These are phyloP conservation scores for Nemania serpens DNA, from an alignment of 2,329 filamentous ascomycete species.

Conservation along the genomic window DNA sequence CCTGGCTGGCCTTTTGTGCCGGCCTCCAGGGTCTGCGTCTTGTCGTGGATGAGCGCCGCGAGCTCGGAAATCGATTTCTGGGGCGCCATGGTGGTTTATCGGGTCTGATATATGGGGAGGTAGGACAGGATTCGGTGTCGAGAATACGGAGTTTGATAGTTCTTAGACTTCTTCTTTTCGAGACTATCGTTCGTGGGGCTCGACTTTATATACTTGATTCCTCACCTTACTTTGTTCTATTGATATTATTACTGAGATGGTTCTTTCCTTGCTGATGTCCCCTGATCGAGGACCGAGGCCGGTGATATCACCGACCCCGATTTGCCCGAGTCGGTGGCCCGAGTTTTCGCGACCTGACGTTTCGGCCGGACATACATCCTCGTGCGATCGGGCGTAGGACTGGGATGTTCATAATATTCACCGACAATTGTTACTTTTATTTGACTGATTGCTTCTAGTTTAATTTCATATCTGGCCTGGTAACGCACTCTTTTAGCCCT, in stretches of 20 bases:
- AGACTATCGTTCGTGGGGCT: not conserved
- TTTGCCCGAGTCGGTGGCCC: constrained; percentile 1
- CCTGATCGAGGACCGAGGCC: constrained; percentile 6
- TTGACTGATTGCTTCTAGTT: constrained; percentile 11
- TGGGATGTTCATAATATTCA: not conserved
- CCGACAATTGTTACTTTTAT: not conserved
- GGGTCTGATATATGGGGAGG: not conserved
- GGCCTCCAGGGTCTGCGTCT: constrained; percentile 28
- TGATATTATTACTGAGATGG: not conserved
- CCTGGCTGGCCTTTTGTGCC: constrained; percentile 28
- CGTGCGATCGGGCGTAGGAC: too few relatives aligned
- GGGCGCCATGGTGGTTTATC: constrained; percentile 28
- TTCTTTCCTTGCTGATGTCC: not conserved
- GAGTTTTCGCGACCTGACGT: constrained; percentile 7
- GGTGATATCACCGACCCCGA: constrained; percentile 25
- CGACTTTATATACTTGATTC: not conserved
- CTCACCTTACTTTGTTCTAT: not conserved
- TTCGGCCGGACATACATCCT: not conserved
- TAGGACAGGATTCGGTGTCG: not conserved
- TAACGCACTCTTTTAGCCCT: too few relatives aligned
- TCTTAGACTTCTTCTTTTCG: not conserved
- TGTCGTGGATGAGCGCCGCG: constrained; percentile 30
- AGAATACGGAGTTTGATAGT: not conserved
- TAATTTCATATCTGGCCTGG: too few relatives aligned
- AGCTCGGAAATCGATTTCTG: constrained; percentile 34